phyloP scores from a whole-genome alignment of 1,284 basidiomycete genomes.

The Ceratobasidium sp. region DNA sequence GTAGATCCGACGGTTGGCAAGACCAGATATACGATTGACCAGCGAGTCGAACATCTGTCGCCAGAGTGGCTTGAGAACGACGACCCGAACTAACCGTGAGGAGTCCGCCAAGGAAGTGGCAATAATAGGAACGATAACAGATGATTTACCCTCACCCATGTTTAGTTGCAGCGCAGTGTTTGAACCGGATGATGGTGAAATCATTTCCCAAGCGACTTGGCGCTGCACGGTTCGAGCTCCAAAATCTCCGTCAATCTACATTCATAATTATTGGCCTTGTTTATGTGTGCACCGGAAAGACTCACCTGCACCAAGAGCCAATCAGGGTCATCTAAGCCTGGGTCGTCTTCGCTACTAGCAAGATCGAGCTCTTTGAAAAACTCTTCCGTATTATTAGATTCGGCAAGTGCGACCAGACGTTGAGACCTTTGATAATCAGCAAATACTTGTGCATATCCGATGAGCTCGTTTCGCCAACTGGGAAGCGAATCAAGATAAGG shows the following conservation, averaged over 20 bases:
- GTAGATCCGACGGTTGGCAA: constrained; percentile 58
- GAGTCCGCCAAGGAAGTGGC: constrained; percentile 54
- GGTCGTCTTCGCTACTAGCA: background rate
- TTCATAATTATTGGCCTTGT: background rate
- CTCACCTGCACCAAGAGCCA: constrained; percentile 30
- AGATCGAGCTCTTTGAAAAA: constrained; percentile 6
- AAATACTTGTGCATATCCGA: background rate
- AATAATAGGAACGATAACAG: constrained; percentile 58
- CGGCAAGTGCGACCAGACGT: background rate
- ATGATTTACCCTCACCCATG: constrained; percentile 66
- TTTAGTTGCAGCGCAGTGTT: constrained; percentile 60
- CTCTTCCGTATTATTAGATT: constrained; percentile 1
- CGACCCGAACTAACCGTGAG: constrained; percentile 55
- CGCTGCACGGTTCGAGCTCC: constrained; percentile 55
- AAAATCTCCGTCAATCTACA: constrained; percentile 57
- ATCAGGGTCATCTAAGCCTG: background rate
- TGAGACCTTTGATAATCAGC: constrained; percentile 8
- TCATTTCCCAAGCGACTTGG: constrained; percentile 57
- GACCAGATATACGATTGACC: constrained; percentile 54
- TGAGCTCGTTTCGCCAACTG: background rate
- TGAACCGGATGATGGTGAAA: constrained; percentile 50
- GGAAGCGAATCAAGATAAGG: background rate
- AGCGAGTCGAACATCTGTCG: constrained; percentile 59
- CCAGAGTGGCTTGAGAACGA: constrained; percentile 56
- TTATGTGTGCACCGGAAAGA: background rate